Conservation (phyloP, 306 rosid genomes). For the Pterocarpus santalinus region DNA sequence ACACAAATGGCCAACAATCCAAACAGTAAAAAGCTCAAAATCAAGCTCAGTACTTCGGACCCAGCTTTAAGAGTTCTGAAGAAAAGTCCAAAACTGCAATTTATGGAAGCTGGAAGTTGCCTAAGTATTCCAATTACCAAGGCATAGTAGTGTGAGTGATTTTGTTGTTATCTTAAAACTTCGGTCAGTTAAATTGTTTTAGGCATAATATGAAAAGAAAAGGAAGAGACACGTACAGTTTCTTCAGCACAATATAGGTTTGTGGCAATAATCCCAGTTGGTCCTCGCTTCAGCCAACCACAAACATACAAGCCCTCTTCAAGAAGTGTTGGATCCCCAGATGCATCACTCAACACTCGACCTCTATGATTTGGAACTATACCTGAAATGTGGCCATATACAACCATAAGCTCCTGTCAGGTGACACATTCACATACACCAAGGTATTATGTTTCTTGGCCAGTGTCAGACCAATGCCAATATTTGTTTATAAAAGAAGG, state of each 20-base stretch:
- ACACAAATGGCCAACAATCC: not conserved
- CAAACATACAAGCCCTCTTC: constrained; percentile 91
- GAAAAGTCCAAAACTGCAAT: constrained; percentile 6
- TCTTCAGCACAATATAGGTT: constrained; percentile 92
- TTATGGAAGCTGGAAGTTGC: not conserved
- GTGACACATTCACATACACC: constrained; percentile 5
- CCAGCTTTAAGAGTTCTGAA: constrained; percentile 19
- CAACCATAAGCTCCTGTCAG: constrained; percentile 24
- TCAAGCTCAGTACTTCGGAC: constrained; percentile 12
- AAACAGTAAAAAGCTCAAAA: constrained; percentile 20
- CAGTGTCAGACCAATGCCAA: not conserved
- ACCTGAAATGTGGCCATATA: constrained; percentile 62
- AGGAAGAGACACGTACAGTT: constrained; percentile 68
- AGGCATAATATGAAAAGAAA: constrained; percentile 34
- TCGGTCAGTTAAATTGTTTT: constrained; percentile 28
- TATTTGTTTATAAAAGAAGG: constrained; percentile 1
- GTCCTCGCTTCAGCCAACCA: constrained; percentile 99
- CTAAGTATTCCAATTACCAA: constrained; percentile 9
- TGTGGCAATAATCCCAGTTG: constrained; percentile 95
- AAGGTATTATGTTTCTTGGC: constrained; percentile 11
- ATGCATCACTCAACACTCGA: constrained; percentile 67
- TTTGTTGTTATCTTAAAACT: constrained; percentile 12
- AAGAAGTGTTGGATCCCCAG: constrained; percentile 51
- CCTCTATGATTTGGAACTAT: constrained; percentile 84
- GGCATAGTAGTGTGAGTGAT: not conserved